These are phyloP conservation scores for Polymyxa betae DNA, from an alignment of 208 protist species.

Conservation along the genomic window DNA sequence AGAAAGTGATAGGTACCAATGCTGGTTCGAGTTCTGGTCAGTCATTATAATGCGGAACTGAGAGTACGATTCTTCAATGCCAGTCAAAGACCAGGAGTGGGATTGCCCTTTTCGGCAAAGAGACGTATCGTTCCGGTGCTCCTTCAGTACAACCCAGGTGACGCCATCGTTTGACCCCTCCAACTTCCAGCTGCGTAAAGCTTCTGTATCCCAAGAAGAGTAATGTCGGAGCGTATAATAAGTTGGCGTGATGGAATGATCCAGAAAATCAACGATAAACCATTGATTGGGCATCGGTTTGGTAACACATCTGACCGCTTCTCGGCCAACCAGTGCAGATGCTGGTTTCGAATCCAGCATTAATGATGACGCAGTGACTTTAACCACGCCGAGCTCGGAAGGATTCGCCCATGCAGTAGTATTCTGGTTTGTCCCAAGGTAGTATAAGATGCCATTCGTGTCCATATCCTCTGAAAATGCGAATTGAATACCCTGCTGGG, in stretches of 20 bases:
- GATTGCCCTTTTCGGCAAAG: conserved; percentile 45
- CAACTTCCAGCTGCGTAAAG: conserved; percentile 60
- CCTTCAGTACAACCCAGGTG: conserved; percentile 60
- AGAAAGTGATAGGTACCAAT: conserved; percentile 61
- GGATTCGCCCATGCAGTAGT: neutral
- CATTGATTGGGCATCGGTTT: conserved; percentile 57
- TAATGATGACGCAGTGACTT: conserved; percentile 58
- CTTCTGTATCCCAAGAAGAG: conserved; percentile 62
- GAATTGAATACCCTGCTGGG: conserved; percentile 35
- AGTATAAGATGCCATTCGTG: conserved; percentile 61
- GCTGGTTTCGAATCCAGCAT: conserved; percentile 55
- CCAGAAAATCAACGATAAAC: conserved; percentile 61
- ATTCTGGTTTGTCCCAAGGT: conserved; percentile 59
- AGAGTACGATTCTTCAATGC: conserved; percentile 52
- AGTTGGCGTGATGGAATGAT: conserved; percentile 40
- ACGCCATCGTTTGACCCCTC: conserved; percentile 62
- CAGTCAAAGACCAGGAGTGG: conserved; percentile 58
- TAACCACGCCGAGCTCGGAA: conserved; percentile 23
- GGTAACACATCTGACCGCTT: neutral
- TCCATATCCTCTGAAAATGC: conserved; percentile 60
- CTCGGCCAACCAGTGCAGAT: conserved; percentile 42
- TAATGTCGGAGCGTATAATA: conserved; percentile 65
- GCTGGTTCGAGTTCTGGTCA: conserved; percentile 62
- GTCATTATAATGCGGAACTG: conserved; percentile 63
- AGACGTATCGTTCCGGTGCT: conserved; percentile 62